phyloP scores from a whole-genome alignment of 1,284 basidiomycete genomes.

The Amylostereum chailletii region DNA sequence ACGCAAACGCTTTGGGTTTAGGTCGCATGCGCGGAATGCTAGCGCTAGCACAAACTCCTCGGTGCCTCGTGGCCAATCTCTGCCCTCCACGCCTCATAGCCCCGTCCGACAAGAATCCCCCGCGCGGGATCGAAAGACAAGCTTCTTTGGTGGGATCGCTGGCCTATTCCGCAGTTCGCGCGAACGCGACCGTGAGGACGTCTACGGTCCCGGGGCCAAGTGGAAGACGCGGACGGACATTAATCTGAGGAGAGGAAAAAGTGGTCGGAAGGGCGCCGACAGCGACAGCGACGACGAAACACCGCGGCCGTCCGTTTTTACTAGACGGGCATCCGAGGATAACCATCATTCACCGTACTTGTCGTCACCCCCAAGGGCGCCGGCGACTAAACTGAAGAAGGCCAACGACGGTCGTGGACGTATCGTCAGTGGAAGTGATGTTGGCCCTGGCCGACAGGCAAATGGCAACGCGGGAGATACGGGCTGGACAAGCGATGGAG shows the following conservation, averaged over 20 bases:
- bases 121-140: constrained; percentile 8
- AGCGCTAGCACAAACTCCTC: neutral
- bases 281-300: constrained; percentile 26
- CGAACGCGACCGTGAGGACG: neutral
- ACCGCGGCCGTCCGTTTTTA: neutral
- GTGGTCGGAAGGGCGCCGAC: constrained; percentile 20
- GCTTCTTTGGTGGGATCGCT: constrained; percentile 32
- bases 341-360: constrained; percentile 5
- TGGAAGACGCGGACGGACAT: constrained; percentile 36
- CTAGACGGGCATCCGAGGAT: neutral
- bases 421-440: too few relatives aligned
- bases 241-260: constrained; percentile 28
- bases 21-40: neutral
- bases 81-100: neutral
- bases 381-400: neutral
- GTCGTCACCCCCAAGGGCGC: neutral
- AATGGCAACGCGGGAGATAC: constrained; percentile 2
- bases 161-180: constrained; percentile 25
- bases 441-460: too few relatives aligned
- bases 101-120: neutral
- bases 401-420: too few relatives aligned
- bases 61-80: constrained; percentile 1
- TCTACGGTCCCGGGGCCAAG: constrained; percentile 2
- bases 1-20: neutral
- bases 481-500: constrained; percentile 24